phyloP scores from a whole-genome alignment of 1,139 yeast species.

The Candida smagusa region DNA sequence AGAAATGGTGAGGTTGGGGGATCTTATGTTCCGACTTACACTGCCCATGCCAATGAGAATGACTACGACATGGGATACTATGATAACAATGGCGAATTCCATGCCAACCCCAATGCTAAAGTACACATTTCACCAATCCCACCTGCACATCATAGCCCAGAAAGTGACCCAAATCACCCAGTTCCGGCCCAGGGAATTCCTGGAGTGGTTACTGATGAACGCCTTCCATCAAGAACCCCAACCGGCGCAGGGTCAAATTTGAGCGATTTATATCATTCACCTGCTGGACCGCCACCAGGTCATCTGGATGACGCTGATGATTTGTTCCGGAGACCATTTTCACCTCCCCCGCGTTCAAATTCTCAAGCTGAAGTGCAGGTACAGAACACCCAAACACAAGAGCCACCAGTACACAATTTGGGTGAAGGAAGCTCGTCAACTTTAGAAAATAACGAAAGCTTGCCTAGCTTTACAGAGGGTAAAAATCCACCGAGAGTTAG shows the following conservation, averaged over 20 bases:
- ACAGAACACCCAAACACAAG: background rate
- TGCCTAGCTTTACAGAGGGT: constrained; percentile 14
- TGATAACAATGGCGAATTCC: constrained; percentile 62
- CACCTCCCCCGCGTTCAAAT: constrained; percentile 4
- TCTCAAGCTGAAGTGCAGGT: too few species aligned
- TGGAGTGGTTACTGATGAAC: constrained; percentile 9
- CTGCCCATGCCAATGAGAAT: constrained; percentile 61
- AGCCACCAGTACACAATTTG: background rate
- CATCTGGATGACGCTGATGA: constrained; percentile 3
- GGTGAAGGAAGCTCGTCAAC: constrained; percentile 10
- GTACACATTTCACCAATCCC: constrained; percentile 10
- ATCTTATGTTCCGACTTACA: constrained; percentile 62
- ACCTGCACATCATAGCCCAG: constrained; percentile 13
- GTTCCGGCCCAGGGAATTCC: constrained; percentile 10
- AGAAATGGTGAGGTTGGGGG: constrained; percentile 34
- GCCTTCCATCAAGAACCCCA: background rate
- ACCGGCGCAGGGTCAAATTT: background rate
- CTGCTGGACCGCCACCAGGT: constrained; percentile 10
- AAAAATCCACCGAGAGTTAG: constrained; percentile 11
- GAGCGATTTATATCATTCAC: background rate
- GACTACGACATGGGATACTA: constrained; percentile 80
- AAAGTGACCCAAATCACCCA: constrained; percentile 10
- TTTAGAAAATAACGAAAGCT: constrained; percentile 10
- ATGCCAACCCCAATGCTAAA: constrained; percentile 30
- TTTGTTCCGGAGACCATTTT: constrained; percentile 8